These are phyloP conservation scores for Lasiosphaeris hirsuta DNA, from an alignment of 495 filamentous ascomycete species.

Conservation along the genomic window DNA sequence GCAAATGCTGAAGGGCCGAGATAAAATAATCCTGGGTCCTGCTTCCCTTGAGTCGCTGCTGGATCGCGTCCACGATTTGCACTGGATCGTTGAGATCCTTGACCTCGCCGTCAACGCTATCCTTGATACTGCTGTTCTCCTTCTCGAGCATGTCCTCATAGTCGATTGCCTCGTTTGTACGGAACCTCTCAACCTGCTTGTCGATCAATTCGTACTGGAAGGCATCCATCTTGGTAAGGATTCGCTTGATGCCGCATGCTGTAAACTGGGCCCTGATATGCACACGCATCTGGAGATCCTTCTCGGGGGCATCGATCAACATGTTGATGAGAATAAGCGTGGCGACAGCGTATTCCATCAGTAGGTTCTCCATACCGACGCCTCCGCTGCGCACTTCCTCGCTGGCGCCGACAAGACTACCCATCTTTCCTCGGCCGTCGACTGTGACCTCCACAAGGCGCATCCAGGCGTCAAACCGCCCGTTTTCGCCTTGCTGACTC, in stretches of 20 bases:
- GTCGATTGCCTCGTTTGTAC: conserved; percentile 92
- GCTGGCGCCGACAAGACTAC: conserved; percentile 91
- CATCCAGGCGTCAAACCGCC: conserved; percentile 98
- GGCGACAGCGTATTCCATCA: conserved; percentile 98
- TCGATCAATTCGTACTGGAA: conserved; percentile 99
- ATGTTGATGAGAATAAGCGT: conserved; percentile 95
- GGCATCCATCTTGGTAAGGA: conserved; percentile 93
- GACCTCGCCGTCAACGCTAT: conserved; percentile 83
- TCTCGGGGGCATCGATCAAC: conserved; percentile 86
- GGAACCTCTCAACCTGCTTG: conserved; percentile 94
- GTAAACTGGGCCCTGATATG: conserved; percentile 96
- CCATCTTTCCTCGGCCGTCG: conserved; percentile 97
- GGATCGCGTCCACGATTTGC: conserved; percentile 92
- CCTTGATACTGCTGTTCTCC: conserved; percentile 85
- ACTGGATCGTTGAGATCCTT: conserved; percentile 92
- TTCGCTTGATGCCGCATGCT: conserved; percentile 91
- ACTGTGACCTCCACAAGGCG: conserved; percentile 96
- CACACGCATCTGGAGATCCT: conserved; percentile 83
- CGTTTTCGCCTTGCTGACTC: conserved; percentile 83
- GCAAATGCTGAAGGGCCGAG: conserved; percentile 90
- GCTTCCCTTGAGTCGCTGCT: conserved; percentile 76
- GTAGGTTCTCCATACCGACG: conserved; percentile 96
- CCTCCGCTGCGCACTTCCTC: conserved; percentile 96
- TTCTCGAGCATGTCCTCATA: conserved; percentile 95
- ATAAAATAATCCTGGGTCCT: conserved; percentile 93